Evolutionary conservation across 2,329 filamentous ascomycete genomes (phyloP).

Genomic region (Periconia digitata): DNA sequence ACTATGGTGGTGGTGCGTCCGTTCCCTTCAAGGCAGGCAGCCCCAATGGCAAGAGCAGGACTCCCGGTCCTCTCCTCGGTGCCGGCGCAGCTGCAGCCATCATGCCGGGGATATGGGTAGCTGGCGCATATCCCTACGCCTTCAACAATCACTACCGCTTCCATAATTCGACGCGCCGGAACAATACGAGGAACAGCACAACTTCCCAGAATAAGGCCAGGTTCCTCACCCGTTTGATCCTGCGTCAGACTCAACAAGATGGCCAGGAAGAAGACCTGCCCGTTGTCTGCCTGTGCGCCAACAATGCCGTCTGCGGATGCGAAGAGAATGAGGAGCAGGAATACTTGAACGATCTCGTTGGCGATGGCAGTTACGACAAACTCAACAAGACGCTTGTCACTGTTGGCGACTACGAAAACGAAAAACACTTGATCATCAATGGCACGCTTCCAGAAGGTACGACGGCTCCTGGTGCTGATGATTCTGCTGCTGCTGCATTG

Average conservation of each 20-base stretch:
- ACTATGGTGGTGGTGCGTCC: conserved; percentile 63
- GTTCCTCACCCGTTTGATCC: conserved; percentile 28
- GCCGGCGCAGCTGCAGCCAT: conserved; percentile 52
- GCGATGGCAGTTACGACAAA: conserved; percentile 54
- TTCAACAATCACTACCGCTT: conserved; percentile 60
- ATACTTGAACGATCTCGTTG: conserved; percentile 63
- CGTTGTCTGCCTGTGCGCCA: conserved; percentile 63
- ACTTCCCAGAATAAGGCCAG: conserved; percentile 25
- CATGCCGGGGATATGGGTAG: conserved; percentile 68
- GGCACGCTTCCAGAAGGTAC: conserved; percentile 69
- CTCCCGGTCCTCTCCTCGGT: conserved; percentile 54
- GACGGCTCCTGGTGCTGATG: conserved; percentile 43
- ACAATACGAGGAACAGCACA: conserved; percentile 44
- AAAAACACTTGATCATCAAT: conserved; percentile 67
- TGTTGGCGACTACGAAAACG: conserved; percentile 65
- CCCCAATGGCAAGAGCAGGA: conserved; percentile 49
- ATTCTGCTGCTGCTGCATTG: conserved; percentile 25
- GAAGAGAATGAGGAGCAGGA: conserved; percentile 65
- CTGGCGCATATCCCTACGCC: conserved; percentile 62
- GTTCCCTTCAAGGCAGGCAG: conserved; percentile 63
- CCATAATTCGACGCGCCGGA: conserved; percentile 10
- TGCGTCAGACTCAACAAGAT: conserved; percentile 47
- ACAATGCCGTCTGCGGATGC: conserved; percentile 63
- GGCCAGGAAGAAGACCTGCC: conserved; percentile 60
- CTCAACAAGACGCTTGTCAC: conserved; percentile 65